phyloP scores from a whole-genome alignment of 129 eudicot genomes.

The Glebionis coronaria region DNA sequence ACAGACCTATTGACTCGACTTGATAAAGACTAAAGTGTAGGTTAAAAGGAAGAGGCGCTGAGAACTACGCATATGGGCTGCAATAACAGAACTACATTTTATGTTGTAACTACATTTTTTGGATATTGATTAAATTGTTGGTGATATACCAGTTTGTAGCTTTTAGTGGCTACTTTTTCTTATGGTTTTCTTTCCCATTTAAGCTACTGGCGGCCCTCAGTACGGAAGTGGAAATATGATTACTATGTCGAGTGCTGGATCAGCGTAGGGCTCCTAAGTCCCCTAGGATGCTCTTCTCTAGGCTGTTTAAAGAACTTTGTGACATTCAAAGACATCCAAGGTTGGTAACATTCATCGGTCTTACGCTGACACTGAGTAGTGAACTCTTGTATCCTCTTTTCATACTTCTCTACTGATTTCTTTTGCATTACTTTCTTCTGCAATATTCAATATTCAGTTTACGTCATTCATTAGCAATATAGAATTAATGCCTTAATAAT shows the following conservation, averaged over 20 bases:
- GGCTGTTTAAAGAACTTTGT: constrained; percentile 67
- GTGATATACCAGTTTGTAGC: neutral
- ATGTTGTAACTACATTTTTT: neutral
- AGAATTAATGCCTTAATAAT: constrained; percentile 14
- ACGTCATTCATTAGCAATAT: neutral
- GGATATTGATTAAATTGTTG: neutral
- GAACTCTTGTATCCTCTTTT: constrained; percentile 81
- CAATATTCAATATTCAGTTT: constrained; percentile 6
- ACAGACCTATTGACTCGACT: too few species aligned
- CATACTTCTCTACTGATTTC: constrained; percentile 73
- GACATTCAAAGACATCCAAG: constrained; percentile 93
- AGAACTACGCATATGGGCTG: too few species aligned
- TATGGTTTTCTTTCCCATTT: neutral
- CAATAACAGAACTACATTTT: too few species aligned
- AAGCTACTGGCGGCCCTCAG: constrained; percentile 31
- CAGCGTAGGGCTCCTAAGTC: constrained; percentile 51
- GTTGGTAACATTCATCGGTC: too few species aligned
- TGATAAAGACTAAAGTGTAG: too few species aligned
- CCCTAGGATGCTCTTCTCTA: constrained; percentile 60
- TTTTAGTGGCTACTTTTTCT: constrained; percentile 4
- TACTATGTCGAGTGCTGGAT: constrained; percentile 30
- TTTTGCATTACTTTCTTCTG: constrained; percentile 60
- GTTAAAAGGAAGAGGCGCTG: too few species aligned
- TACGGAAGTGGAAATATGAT: constrained; percentile 6
- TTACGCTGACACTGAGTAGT: constrained; percentile 59